These are phyloP conservation scores for Penicillium roqueforti DNA, from an alignment of 495 filamentous ascomycete species.

Conservation along the genomic window DNA sequence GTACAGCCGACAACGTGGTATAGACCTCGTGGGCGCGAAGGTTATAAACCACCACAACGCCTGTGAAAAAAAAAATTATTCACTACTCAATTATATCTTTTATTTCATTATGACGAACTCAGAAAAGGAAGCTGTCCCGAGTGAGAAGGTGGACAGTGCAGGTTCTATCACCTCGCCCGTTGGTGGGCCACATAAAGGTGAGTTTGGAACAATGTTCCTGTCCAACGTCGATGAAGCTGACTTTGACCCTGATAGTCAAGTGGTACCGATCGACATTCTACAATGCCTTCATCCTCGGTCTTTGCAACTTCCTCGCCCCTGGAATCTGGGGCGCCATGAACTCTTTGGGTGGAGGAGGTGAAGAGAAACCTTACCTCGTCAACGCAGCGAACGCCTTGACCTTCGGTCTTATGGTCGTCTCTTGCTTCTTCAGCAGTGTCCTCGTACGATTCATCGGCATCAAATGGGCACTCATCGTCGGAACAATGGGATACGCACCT, in stretches of 20 bases:
- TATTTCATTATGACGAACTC: constrained; percentile 10
- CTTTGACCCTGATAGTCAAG: constrained; percentile 39
- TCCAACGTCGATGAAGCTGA: neutral
- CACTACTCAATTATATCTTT: neutral
- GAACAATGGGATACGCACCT: constrained; percentile 62
- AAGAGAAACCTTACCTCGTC: constrained; percentile 58
- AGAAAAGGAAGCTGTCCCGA: constrained; percentile 20
- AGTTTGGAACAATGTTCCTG: neutral
- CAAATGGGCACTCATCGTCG: constrained; percentile 59
- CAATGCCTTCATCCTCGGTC: constrained; percentile 59
- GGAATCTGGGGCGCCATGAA: constrained; percentile 71
- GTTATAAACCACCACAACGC: neutral
- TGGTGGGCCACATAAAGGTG: constrained; percentile 23
- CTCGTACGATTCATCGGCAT: constrained; percentile 58
- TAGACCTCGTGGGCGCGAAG: constrained; percentile 1
- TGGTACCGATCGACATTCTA: constrained; percentile 63
- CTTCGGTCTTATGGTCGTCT: constrained; percentile 62
- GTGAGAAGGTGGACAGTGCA: constrained; percentile 18
- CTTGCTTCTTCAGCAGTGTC: constrained; percentile 52
- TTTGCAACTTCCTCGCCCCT: constrained; percentile 60
- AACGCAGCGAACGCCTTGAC: constrained; percentile 67
- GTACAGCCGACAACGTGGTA: constrained; percentile 1
- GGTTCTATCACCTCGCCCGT: constrained; percentile 2
- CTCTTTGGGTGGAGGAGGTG: constrained; percentile 61
- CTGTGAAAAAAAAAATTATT: neutral